Evolutionary conservation across 148 eudicot species (phyloP).

Genomic region (Suaeda aralocaspica): DNA sequence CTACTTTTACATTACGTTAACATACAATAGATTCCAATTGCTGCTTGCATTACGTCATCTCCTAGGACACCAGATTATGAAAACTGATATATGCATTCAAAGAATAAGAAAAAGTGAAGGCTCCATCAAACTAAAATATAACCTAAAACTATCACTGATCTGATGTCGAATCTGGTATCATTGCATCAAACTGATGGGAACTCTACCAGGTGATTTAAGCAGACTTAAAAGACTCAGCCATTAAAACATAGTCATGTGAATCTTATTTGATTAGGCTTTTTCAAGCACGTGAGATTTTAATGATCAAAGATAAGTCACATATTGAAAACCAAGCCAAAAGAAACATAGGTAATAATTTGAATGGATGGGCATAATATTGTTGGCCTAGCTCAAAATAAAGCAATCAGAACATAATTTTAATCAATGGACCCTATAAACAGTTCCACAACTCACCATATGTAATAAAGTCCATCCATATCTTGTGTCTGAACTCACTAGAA

Average conservation of each 20-base stretch:
- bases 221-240: not conserved
- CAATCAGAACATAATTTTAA: not conserved
- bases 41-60: not conserved
- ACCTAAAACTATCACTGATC: not conserved
- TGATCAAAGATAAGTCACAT: no score
- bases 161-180: not conserved
- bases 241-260: no score
- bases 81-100: not conserved
- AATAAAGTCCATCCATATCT: slow-evolving; percentile 59
- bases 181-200: not conserved
- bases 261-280: no score
- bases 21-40: not conserved
- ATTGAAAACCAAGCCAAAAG: no score
- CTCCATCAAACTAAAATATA: not conserved
- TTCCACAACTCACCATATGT: slow-evolving; percentile 57
- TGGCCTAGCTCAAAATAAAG: not conserved
- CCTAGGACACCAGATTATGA: not conserved
- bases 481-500: slow-evolving; percentile 83
- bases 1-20: not conserved
- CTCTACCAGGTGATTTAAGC: not conserved
- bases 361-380: no score
- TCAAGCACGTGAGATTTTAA: no score
- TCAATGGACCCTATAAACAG: not conserved
- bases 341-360: no score
- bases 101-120: not conserved